Conservation (phyloP, 805 yeast genomes). For the Candida ficus region DNA sequence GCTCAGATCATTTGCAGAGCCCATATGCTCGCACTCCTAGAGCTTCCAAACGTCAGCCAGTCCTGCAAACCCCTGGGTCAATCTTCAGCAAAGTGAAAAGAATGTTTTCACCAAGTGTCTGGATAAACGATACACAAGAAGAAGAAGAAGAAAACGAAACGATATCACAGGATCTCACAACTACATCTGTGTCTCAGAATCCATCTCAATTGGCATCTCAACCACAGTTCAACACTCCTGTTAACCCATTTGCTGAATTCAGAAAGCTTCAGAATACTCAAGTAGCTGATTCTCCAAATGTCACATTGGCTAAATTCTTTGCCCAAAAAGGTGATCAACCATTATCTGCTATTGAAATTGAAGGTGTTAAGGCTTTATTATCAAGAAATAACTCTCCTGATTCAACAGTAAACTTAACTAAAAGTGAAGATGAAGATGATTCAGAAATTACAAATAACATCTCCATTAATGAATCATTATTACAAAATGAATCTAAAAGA, state of each 20-base stretch:
- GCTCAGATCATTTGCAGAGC: conserved; percentile 13
- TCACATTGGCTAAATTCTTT: conserved; percentile 63
- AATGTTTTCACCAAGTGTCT: conserved; percentile 22
- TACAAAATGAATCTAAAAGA: conserved; percentile 4
- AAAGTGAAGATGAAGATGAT: conserved; percentile 4
- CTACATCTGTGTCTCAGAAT: neutral
- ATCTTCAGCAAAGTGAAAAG: conserved; percentile 21
- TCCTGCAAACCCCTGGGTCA: conserved; percentile 21
- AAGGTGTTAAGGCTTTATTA: conserved; percentile 68
- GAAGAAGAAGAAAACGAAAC: neutral
- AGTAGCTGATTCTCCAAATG: conserved; percentile 42
- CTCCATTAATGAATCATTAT: conserved; percentile 7
- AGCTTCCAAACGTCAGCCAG: conserved; percentile 17
- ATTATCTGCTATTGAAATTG: conserved; percentile 67
- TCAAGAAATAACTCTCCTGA: conserved; percentile 13
- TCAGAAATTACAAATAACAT: conserved; percentile 7
- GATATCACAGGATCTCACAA: neutral
- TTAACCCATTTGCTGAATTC: conserved; percentile 19
- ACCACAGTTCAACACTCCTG: conserved; percentile 3
- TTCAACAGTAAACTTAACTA: neutral
- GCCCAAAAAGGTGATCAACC: conserved; percentile 72
- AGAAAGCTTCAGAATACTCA: conserved; percentile 9
- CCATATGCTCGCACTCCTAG: conserved; percentile 13
- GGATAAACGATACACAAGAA: conserved; percentile 4
- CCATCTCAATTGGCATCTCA: neutral